Conservation (phyloP, 352 stramenopile species). For the Pythium volutum region DNA sequence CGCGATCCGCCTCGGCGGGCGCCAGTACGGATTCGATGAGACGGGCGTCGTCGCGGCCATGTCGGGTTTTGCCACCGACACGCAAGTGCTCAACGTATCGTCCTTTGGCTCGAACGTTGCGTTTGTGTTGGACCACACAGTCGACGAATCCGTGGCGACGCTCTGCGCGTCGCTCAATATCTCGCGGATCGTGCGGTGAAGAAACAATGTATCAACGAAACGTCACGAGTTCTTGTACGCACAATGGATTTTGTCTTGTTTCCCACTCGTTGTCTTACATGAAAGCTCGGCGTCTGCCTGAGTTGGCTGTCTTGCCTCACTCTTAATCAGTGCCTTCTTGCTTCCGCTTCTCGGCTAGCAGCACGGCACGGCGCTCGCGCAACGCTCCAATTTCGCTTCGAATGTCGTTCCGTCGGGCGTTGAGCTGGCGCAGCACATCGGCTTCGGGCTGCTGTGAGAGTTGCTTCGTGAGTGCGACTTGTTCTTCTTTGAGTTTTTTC, state of each 20-base stretch:
- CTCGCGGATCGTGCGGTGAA: conserved; percentile 53
- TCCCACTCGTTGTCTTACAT: conserved; percentile 4
- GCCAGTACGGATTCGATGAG: conserved; percentile 82
- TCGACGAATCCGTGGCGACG: conserved; percentile 67
- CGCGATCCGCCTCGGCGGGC: conserved; percentile 80
- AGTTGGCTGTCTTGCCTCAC: background rate
- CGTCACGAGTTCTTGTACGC: conserved; percentile 11
- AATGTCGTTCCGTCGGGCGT: conserved; percentile 80
- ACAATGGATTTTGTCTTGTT: background rate
- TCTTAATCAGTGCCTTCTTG: conserved; percentile 58
- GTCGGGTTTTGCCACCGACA: conserved; percentile 75
- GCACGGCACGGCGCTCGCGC: conserved; percentile 78
- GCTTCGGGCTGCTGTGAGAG: conserved; percentile 71
- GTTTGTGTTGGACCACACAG: conserved; percentile 77
- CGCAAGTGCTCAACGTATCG: conserved; percentile 84
- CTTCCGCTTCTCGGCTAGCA: conserved; percentile 78
- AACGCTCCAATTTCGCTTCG: conserved; percentile 79
- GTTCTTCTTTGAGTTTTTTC: conserved; percentile 76
- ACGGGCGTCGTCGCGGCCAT: conserved; percentile 85
- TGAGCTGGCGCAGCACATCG: conserved; percentile 80
- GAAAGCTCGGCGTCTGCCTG: background rate
- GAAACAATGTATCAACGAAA: no score
- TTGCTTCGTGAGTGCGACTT: conserved; percentile 72
- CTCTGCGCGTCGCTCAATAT: conserved; percentile 69
- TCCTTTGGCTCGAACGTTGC: conserved; percentile 82